Conservation (phyloP, 805 yeast species). For the Hemisphaericaspora nanyangensis region DNA sequence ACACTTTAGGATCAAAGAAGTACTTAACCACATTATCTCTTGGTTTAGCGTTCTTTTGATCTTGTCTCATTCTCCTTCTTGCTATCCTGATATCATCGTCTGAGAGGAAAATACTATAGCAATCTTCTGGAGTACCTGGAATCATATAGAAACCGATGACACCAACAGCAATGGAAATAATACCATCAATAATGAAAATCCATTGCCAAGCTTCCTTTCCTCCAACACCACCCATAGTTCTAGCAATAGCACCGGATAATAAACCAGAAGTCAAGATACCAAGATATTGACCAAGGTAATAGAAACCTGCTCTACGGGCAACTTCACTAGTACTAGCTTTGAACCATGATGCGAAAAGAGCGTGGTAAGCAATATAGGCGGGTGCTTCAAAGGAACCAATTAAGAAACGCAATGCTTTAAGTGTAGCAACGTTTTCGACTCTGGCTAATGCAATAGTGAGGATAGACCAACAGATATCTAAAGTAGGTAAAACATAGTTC, state of each 20-base stretch:
- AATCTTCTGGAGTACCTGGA: constrained; percentile 63
- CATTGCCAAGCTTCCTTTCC: constrained; percentile 70
- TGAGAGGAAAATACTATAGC: constrained; percentile 29
- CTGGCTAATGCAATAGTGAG: constrained; percentile 56
- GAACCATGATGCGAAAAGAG: constrained; percentile 46
- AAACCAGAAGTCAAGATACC: constrained; percentile 63
- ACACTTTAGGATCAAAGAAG: constrained; percentile 41
- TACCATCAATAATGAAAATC: constrained; percentile 66
- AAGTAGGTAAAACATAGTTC: constrained; percentile 47
- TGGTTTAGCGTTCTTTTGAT: constrained; percentile 20
- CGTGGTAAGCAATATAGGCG: constrained; percentile 35
- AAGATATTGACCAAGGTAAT: constrained; percentile 59
- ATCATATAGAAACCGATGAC: constrained; percentile 50
- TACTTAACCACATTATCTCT: constrained; percentile 19
- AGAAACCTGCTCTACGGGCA: constrained; percentile 58
- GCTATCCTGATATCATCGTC: constrained; percentile 36
- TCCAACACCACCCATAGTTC: constrained; percentile 42
- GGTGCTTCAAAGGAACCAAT: constrained; percentile 70
- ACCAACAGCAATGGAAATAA: constrained; percentile 56
- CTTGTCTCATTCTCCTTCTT: constrained; percentile 21
- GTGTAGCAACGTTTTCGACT: constrained; percentile 44
- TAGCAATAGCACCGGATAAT: constrained; percentile 53
- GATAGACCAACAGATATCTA: constrained; percentile 67
- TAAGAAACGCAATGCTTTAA: constrained; percentile 62
- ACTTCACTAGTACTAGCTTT: constrained; percentile 42